phyloP scores from a whole-genome alignment of 768 basidiomycete species.

The Russula ochroleuca region DNA sequence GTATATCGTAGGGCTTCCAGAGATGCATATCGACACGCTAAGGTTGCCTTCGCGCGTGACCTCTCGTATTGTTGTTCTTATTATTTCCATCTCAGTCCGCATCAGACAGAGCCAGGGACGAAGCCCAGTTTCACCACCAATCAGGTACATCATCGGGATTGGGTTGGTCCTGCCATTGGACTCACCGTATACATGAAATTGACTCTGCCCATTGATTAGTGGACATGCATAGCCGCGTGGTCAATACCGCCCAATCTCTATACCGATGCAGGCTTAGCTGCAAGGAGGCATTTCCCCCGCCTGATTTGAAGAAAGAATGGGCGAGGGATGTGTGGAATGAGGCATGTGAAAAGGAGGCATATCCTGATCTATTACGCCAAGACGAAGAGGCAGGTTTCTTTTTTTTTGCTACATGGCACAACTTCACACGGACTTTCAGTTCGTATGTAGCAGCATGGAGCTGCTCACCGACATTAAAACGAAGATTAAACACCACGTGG shows the following conservation, averaged over 20 bases:
- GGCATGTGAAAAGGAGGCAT: background rate
- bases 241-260: background rate
- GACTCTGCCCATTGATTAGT: background rate
- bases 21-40: too few relatives aligned
- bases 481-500: background rate
- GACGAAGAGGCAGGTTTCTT: background rate
- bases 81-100: background rate
- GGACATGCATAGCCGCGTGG: background rate
- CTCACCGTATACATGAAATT: background rate
- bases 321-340: background rate
- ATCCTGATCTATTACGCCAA: background rate
- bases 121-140: background rate
- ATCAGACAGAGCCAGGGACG: constrained; percentile 1
- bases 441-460: background rate
- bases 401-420: background rate
- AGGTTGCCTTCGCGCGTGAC: too few relatives aligned
- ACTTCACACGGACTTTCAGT: constrained; percentile 1
- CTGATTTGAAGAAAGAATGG: background rate
- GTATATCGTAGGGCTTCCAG: background rate
- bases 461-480: background rate
- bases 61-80: background rate
- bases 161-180: too few relatives aligned
- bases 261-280: constrained; percentile 7
- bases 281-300: constrained; percentile 14
- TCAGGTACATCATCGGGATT: background rate